Base-by-base conservation (phyloP, 2,329 filamentous ascomycete genomes). In the Colletotrichum orchidophilum region DNA sequence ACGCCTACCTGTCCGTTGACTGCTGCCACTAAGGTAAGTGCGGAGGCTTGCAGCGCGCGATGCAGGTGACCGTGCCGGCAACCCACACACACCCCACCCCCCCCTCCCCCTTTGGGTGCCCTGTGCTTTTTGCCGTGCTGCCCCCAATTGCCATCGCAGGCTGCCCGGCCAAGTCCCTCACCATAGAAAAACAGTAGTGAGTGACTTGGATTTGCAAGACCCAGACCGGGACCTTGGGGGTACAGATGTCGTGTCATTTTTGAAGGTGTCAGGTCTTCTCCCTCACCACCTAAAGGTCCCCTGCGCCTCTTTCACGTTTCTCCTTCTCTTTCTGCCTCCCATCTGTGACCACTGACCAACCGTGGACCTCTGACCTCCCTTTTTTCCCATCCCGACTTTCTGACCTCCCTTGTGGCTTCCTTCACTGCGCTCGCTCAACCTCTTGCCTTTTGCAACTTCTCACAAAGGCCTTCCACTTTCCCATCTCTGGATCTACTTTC, bases 191-290 rank as follows among this genome's bases (percentile, higher is more conserved):
- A 5, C 58, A 60, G 26, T 3, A 26, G 11, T 15, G 26, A 18
- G 57, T 60, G 58, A 18, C 18, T 60, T 39, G 6, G 11, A 12
- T 18, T 49, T 29, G n/a, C 8, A 46, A 60, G 29, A 24, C 54
- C 11, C 29, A 18, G 42, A 49, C 50, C 15, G 13, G 54, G 26
- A 54, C 13, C 55, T 50, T 55, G 27, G 21, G 49, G 31, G 21
- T 52, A 59, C 57, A 58, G 62, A 66, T 63, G 68, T 71, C 63
- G 68, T 71, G 64, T 71, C 64, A 60, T 71, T 68, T 71, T 63
- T 52, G 46, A 54, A 54, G 61, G 63, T 46, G 42, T 57, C 54
- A 57, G n/a, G n/a, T n/a, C 42, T 50, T 33, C 29, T n/a, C 55
- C 29, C 42, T 46, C 59, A 52, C 59, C 49, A 35, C 24, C n/a